phyloP scores from a whole-genome alignment of 345 rosid species.

The Salix caprea region DNA sequence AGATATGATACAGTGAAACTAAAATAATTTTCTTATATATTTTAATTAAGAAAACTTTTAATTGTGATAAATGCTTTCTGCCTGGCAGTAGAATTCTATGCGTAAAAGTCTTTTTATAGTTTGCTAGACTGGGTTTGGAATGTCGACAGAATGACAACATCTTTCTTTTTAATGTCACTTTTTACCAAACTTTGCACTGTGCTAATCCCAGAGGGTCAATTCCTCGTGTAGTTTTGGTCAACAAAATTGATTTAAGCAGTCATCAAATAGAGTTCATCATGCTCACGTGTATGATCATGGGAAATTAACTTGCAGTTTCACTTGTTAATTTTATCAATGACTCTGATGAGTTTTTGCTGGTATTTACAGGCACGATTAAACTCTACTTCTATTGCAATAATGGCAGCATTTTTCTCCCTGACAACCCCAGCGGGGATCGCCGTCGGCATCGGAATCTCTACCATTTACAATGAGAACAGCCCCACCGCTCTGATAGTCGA shows the following conservation, averaged over 20 bases:
- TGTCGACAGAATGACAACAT: constrained; percentile 30
- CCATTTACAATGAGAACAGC: constrained; percentile 40
- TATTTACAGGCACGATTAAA: constrained; percentile 44
- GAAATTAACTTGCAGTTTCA: neutral
- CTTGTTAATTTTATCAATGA: neutral
- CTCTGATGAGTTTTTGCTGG: neutral
- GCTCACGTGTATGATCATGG: neutral
- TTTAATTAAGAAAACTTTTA: neutral
- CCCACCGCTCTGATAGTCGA: constrained; percentile 48
- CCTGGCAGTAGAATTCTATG: too few species aligned
- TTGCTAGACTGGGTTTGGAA: neutral
- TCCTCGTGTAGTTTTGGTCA: neutral
- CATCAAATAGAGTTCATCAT: neutral
- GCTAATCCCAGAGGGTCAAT: neutral
- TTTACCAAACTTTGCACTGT: neutral
- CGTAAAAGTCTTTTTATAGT: too few species aligned
- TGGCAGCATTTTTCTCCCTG: constrained; percentile 70
- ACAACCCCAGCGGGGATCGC: constrained; percentile 62
- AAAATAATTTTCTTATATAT: too few species aligned
- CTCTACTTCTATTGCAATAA: constrained; percentile 40
- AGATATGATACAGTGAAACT: too few species aligned
- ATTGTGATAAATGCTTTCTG: too few species aligned
- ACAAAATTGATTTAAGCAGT: neutral
- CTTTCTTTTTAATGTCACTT: neutral
- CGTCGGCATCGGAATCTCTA: constrained; percentile 55